phyloP scores from a whole-genome alignment of 768 basidiomycete genomes.

The Hypsizygus marmoreus region DNA sequence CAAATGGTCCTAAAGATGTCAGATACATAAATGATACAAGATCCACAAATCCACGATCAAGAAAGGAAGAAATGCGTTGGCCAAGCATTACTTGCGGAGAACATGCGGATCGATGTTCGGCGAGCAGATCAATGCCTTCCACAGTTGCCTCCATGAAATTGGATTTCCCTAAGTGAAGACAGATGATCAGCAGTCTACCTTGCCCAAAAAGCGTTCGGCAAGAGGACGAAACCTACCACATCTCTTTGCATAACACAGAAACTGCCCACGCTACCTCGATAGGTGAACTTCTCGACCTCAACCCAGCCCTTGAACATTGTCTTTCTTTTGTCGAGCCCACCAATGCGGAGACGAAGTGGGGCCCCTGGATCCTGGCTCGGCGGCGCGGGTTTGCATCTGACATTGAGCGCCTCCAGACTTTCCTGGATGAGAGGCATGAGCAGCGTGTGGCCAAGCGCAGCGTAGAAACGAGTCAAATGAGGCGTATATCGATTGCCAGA shows the following conservation, averaged over 20 bases:
- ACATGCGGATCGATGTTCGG: conserved; percentile 61
- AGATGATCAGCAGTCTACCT: background rate
- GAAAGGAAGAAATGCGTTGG: background rate
- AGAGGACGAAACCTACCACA: conserved; percentile 45
- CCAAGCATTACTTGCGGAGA: conserved; percentile 20
- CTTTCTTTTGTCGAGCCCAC: conserved; percentile 66
- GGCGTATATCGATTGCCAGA: conserved; percentile 71
- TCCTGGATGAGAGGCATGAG: conserved; percentile 58
- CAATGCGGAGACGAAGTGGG: conserved; percentile 54
- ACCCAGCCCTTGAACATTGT: conserved; percentile 75
- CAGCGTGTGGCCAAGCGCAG: conserved; percentile 51
- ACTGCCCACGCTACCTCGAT: conserved; percentile 50
- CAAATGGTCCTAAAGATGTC: conserved; percentile 1
- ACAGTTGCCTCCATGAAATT: conserved; percentile 76
- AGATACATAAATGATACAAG: conserved; percentile 25
- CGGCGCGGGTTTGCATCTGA: conserved; percentile 50
- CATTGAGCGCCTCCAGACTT: conserved; percentile 47
- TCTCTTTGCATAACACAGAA: conserved; percentile 75
- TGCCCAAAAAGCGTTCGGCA: background rate
- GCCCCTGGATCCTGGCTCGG: conserved; percentile 18
- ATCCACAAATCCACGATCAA: background rate
- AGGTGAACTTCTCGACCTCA: conserved; percentile 62
- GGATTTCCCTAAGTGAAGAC: conserved; percentile 61
- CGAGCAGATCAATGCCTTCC: conserved; percentile 63
- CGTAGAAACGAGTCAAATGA: conserved; percentile 81